Percentiles rank a stretch among this genome's conserved stretches.
These are phyloP conservation scores for Diplotaxis tenuifolia DNA, from an alignment of 345 rosid species.

Conservation along the genomic window DNA sequence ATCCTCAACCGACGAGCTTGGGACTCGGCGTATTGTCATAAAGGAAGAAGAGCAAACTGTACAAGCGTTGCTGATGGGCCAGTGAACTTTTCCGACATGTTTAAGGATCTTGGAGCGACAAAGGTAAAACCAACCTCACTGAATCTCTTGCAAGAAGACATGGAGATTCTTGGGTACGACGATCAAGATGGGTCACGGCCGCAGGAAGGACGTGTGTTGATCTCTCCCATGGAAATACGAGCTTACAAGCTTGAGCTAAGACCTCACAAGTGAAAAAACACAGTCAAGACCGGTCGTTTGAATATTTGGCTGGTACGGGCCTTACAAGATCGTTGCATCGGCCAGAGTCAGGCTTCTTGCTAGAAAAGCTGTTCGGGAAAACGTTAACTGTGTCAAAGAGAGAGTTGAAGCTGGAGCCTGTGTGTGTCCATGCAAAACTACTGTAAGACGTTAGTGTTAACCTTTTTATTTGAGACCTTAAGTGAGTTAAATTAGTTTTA, in stretches of 20 bases:
- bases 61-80: slow-evolving; percentile 60
- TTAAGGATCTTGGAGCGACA: slow-evolving; percentile 63
- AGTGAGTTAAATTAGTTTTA: slow-evolving; percentile 2
- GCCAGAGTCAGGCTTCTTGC: slow-evolving; percentile 12
- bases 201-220: slow-evolving; percentile 57
- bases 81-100: slow-evolving; percentile 64
- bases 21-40: slow-evolving; percentile 72
- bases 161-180: slow-evolving; percentile 66
- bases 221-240: slow-evolving; percentile 93
- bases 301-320: slow-evolving; percentile 16
- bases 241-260: slow-evolving; percentile 85
- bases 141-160: slow-evolving; percentile 84
- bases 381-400: slow-evolving; percentile 2
- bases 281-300: not conserved
- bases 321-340: slow-evolving; percentile 9
- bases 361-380: slow-evolving; percentile 13
- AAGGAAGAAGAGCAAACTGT: slow-evolving; percentile 61
- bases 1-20: slow-evolving; percentile 68
- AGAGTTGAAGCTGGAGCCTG: slow-evolving; percentile 8
- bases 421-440: slow-evolving; percentile 22
- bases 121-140: slow-evolving; percentile 73
- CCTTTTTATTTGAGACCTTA: not conserved
- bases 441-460: slow-evolving; percentile 19
- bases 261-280: slow-evolving; percentile 39
- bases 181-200: slow-evolving; percentile 50